Conservation (phyloP, 371 early-diverging fungal species). For the Mortierella sp. region DNA sequence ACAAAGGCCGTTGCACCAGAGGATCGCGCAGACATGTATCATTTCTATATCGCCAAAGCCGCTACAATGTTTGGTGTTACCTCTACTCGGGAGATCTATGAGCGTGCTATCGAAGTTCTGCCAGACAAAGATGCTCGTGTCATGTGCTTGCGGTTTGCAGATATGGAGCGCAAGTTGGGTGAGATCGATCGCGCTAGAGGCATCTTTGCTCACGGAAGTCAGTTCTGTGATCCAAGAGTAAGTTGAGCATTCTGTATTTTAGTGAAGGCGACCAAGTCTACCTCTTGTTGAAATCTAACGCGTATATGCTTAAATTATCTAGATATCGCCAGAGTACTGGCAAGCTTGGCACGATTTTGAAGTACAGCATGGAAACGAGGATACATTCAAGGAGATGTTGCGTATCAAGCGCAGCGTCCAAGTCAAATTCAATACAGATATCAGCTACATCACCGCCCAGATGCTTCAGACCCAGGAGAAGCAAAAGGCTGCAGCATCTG, state of each 20-base stretch:
- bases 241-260: conserved; percentile 11
- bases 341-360: conserved; percentile 96
- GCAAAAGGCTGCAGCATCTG: conserved; percentile 24
- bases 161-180: conserved; percentile 90
- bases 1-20: conserved; percentile 81
- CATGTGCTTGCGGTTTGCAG: conserved; percentile 87
- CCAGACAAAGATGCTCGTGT: conserved; percentile 86
- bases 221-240: conserved; percentile 90
- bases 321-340: conserved; percentile 86
- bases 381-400: conserved; percentile 98
- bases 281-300: not conserved
- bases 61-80: conserved; percentile 89
- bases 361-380: conserved; percentile 96
- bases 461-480: conserved; percentile 55
- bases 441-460: conserved; percentile 62
- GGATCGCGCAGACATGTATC: conserved; percentile 87
- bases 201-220: conserved; percentile 89
- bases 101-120: conserved; percentile 88
- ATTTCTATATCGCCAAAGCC: conserved; percentile 92
- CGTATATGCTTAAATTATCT: not conserved
- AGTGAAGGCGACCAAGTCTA: not conserved
- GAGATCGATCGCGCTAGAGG: conserved; percentile 97
- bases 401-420: conserved; percentile 93
- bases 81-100: conserved; percentile 91
- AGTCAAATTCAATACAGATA: conserved; percentile 83